Percentiles rank a stretch among this genome's conserved stretches.
phyloP scores from a whole-genome alignment of 148 eudicot genomes.

The Cornus florida region DNA sequence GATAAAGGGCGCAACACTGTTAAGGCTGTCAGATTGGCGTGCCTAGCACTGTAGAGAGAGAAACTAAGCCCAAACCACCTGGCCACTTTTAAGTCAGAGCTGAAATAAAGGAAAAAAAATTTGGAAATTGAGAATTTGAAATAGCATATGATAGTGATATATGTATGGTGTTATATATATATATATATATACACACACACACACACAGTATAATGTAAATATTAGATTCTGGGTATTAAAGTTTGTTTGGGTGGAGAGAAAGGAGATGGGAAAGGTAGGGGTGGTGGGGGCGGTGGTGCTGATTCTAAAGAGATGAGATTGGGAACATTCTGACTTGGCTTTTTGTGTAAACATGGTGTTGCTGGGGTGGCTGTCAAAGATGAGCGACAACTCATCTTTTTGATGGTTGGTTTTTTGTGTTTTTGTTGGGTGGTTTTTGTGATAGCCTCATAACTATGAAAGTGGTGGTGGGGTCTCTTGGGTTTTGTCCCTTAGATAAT shows the following conservation, averaged over 20 bases:
- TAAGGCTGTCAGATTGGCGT: conserved; percentile 72
- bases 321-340: conserved; percentile 53
- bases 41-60: conserved; percentile 36
- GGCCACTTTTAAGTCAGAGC: conserved; percentile 2
- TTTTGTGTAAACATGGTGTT: conserved; percentile 60
- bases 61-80: neutral
- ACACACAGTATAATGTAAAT: neutral
- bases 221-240: conserved; percentile 13
- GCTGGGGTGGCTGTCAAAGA: conserved; percentile 68
- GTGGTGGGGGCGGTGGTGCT: conserved; percentile 32
- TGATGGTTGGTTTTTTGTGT: conserved; percentile 19
- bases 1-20: conserved; percentile 50
- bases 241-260: neutral
- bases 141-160: too few relatives aligned
- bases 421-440: conserved; percentile 22
- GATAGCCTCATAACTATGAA: neutral
- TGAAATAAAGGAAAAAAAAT: conserved; percentile 1
- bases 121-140: neutral
- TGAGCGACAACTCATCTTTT: conserved; percentile 56
- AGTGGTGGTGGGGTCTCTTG: conserved; percentile 25
- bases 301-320: conserved; percentile 28
- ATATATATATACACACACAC: too few relatives aligned
- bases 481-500: conserved; percentile 14
- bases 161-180: too few relatives aligned
- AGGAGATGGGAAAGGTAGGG: neutral